Percentiles rank a stretch among this genome's conserved stretches.
These are phyloP conservation scores for Thielaviopsis ethacetica DNA, from an alignment of 2,329 filamentous ascomycete species.

Conservation along the genomic window DNA sequence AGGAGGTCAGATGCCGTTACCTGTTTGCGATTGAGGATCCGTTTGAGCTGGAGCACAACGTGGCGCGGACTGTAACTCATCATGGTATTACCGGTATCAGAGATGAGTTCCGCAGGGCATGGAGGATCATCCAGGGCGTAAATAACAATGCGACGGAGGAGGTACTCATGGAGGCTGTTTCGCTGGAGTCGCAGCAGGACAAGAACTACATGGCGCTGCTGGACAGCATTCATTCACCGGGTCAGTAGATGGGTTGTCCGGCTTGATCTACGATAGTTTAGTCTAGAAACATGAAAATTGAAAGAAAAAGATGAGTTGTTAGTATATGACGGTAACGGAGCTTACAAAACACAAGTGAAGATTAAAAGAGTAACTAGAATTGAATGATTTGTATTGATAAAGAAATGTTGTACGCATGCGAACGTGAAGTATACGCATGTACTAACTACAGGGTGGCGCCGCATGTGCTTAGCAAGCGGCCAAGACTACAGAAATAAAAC, in stretches of 20 bases:
- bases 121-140: slow-evolving; percentile 47
- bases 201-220: slow-evolving; percentile 15
- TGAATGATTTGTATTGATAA: too few relatives aligned
- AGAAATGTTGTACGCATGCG: too few relatives aligned
- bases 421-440: neutral
- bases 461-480: neutral
- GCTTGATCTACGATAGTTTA: too few relatives aligned
- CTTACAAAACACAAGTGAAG: too few relatives aligned
- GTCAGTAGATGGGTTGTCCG: neutral
- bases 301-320: too few relatives aligned
- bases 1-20: slow-evolving; percentile 64
- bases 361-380: too few relatives aligned
- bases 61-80: slow-evolving; percentile 72
- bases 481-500: neutral
- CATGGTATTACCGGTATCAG: slow-evolving; percentile 66
- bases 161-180: slow-evolving; percentile 36
- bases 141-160: slow-evolving; percentile 27
- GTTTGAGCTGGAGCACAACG: slow-evolving; percentile 76
- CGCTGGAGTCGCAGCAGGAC: slow-evolving; percentile 19
- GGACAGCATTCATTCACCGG: neutral
- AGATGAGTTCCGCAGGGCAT: slow-evolving; percentile 70
- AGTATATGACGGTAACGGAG: too few relatives aligned
- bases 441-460: neutral
- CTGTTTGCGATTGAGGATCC: slow-evolving; percentile 85
- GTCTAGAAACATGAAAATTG: too few relatives aligned